These are phyloP conservation scores for Lycium ferocissimum DNA, from an alignment of 257 asterid genomes.

Conservation along the genomic window DNA sequence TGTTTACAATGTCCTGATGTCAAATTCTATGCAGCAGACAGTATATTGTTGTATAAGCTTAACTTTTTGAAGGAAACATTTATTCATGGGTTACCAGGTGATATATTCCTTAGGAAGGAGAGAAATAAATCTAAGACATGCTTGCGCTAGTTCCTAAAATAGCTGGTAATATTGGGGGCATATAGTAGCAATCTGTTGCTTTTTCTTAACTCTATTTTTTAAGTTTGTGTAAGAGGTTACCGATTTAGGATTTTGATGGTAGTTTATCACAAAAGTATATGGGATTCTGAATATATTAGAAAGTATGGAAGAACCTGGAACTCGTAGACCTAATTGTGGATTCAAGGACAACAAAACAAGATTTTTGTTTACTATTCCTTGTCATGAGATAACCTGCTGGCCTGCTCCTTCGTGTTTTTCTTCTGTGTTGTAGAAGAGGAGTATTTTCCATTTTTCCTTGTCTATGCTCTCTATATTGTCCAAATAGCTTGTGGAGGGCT, in stretches of 20 bases:
- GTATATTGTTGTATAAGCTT: background rate
- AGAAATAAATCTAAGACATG: background rate
- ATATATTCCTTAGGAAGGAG: background rate
- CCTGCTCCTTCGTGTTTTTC: constrained; percentile 3
- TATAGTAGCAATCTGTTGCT: background rate
- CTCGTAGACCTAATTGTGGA: background rate
- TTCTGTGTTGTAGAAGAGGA: constrained; percentile 4
- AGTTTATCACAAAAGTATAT: constrained; percentile 15
- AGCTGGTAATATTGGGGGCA: background rate
- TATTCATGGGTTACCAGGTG: constrained; percentile 12
- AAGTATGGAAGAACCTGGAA: background rate
- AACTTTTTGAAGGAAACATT: background rate
- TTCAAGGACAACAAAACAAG: background rate
- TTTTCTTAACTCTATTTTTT: background rate
- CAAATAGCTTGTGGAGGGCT: constrained; percentile 10
- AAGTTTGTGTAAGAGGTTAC: background rate
- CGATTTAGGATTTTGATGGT: constrained; percentile 5
- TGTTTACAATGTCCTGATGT: background rate
- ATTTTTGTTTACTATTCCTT: background rate
- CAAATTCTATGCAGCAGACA: constrained; percentile 21
- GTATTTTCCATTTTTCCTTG: constrained; percentile 1
- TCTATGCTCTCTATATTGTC: constrained; percentile 10
- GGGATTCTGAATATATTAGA: background rate
- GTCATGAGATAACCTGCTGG: constrained; percentile 25
- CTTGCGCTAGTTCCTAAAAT: constrained; percentile 5